Conservation (phyloP, 108 stramenopile genomes). For the Skeletonema tropicum region DNA sequence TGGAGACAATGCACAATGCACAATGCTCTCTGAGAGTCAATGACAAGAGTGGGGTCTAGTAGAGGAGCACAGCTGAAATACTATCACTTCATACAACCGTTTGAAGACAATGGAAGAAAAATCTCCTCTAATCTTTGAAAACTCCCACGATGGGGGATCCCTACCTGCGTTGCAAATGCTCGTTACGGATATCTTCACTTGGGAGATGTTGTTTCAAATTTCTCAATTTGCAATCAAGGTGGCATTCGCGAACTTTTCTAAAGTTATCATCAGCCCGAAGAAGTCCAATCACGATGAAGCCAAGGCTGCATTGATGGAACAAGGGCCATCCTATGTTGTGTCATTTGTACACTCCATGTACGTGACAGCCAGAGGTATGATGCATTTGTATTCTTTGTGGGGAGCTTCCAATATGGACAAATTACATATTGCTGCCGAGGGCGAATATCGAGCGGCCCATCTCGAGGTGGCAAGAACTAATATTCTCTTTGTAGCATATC, state of each 20-base stretch:
- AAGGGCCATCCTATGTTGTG: conserved; percentile 45
- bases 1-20: no score
- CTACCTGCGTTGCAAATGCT: conserved; percentile 16
- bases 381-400: conserved; percentile 31
- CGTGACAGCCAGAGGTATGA: conserved; percentile 30
- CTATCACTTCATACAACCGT: no score
- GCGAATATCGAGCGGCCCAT: conserved; percentile 16
- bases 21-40: no score
- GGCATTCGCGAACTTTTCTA: not conserved
- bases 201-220: conserved; percentile 27
- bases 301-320: conserved; percentile 21
- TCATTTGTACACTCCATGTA: conserved; percentile 44
- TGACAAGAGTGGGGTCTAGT: no score
- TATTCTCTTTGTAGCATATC: conserved; percentile 41
- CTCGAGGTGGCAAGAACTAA: conserved; percentile 41
- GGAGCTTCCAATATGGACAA: conserved; percentile 30
- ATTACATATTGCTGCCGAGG: conserved; percentile 18
- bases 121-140: conserved; percentile 11
- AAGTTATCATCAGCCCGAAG: not conserved
- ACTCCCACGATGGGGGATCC: conserved; percentile 38
- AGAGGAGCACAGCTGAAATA: no score
- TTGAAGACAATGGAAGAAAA: not conserved
- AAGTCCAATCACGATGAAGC: conserved; percentile 7
- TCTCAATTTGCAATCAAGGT: conserved; percentile 8
- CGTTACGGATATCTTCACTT: conserved; percentile 16